Percentiles rank a stretch among this genome's conserved stretches.
These are phyloP conservation scores for Candolleomyces eurysporus DNA, from an alignment of 768 basidiomycete species.

Conservation along the genomic window DNA sequence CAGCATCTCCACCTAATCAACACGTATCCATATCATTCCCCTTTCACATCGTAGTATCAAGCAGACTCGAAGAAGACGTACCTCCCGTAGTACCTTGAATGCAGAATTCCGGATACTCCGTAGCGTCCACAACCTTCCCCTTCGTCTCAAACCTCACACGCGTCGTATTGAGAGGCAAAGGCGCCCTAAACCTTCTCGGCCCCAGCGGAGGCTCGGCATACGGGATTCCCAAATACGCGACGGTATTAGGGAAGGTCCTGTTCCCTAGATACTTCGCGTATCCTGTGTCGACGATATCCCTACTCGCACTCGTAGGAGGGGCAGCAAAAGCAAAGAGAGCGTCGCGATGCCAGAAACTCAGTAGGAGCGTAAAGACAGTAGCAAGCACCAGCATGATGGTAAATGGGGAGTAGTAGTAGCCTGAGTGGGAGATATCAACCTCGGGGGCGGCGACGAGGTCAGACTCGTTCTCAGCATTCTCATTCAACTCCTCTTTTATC, in stretches of 20 bases:
- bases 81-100: constrained; percentile 55
- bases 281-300: constrained; percentile 48
- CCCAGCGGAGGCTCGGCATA: constrained; percentile 60
- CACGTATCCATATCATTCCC: neutral
- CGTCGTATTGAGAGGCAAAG: constrained; percentile 48
- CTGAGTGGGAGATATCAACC: neutral
- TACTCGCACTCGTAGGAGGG: neutral
- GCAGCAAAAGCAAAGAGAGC: neutral
- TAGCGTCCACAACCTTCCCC: constrained; percentile 48
- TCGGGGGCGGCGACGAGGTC: neutral
- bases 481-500: too few relatives aligned
- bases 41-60: too few relatives aligned
- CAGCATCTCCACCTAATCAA: constrained; percentile 47
- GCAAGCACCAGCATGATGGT: neutral
- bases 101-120: constrained; percentile 54
- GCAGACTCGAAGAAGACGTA: constrained; percentile 15
- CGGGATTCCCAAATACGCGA: constrained; percentile 57
- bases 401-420: too few relatives aligned
- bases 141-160: constrained; percentile 34
- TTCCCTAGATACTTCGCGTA: constrained; percentile 61
- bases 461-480: too few relatives aligned
- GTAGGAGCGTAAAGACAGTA: neutral
- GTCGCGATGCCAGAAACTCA: neutral
- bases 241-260: constrained; percentile 46
- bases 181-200: constrained; percentile 49